A percentile compares a stretch with the other conserved stretches of the same genome.
Conservation (phyloP, 2,329 filamentous ascomycete species). For the Albifimbria verrucaria region DNA sequence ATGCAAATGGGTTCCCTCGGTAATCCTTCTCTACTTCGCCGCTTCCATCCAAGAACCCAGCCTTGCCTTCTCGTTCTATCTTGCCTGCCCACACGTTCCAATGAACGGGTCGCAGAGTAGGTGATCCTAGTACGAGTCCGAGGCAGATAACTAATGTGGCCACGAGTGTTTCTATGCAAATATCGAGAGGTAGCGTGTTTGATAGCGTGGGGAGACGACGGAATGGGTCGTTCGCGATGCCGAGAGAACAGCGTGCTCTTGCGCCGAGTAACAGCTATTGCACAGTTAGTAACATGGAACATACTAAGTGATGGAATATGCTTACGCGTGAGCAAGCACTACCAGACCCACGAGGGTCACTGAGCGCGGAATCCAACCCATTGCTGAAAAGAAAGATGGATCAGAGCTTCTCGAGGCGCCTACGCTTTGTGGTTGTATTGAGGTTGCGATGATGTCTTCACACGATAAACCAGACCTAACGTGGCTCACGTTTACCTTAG, state of each 20-base stretch:
- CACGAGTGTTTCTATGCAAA: slow-evolving; percentile 79
- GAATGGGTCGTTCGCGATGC: slow-evolving; percentile 45
- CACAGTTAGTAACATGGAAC: background rate
- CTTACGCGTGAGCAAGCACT: slow-evolving; percentile 81
- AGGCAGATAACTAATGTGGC: slow-evolving; percentile 78
- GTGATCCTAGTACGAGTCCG: slow-evolving; percentile 76
- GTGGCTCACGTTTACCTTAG: too few relatives aligned
- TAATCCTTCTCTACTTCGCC: slow-evolving; percentile 69
- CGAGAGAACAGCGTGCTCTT: slow-evolving; percentile 80
- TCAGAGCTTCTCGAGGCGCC: background rate
- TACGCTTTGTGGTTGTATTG: background rate
- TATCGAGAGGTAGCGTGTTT: slow-evolving; percentile 72
- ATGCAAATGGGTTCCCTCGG: slow-evolving; percentile 73
- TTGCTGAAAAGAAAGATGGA: slow-evolving; percentile 27
- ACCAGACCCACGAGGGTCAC: slow-evolving; percentile 73
- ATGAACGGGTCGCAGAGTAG: slow-evolving; percentile 78
- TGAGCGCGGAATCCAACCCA: slow-evolving; percentile 69
- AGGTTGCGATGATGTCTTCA: too few relatives aligned
- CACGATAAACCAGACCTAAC: too few relatives aligned
- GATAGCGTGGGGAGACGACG: slow-evolving; percentile 38
- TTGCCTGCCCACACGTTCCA: slow-evolving; percentile 80
- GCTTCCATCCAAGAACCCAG: slow-evolving; percentile 51
- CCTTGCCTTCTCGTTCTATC: slow-evolving; percentile 72
- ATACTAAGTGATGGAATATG: slow-evolving; percentile 1
- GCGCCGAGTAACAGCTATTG: slow-evolving; percentile 86